Evolutionary conservation across 2,329 filamentous ascomycete genomes (phyloP).

Genomic region (Aureobasidium zeae): DNA sequence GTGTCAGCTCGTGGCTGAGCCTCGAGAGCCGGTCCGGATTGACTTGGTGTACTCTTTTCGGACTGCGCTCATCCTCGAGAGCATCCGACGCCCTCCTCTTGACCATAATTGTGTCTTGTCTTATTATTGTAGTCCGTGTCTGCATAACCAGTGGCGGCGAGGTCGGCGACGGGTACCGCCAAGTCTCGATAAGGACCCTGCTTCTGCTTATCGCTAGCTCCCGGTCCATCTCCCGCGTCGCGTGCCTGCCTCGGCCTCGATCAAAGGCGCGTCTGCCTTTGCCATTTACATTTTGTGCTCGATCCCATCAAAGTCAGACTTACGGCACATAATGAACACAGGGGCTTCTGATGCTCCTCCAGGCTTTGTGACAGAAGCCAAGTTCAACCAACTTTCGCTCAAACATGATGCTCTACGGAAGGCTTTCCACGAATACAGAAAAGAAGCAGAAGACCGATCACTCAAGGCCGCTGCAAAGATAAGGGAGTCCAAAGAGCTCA

Average conservation of each 20-base stretch:
- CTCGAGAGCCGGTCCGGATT: conserved; percentile 54
- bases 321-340: background rate
- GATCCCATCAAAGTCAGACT: background rate
- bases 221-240: conserved; percentile 10
- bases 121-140: background rate
- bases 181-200: no score
- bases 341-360: background rate
- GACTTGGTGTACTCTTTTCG: conserved; percentile 7
- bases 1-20: conserved; percentile 77
- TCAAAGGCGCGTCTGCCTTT: conserved; percentile 10
- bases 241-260: conserved; percentile 7
- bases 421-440: conserved; percentile 9
- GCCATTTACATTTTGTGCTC: background rate
- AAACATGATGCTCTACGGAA: conserved; percentile 12
- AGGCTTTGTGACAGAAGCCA: conserved; percentile 1
- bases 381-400: conserved; percentile 7
- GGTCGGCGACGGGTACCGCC: no score
- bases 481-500: background rate
- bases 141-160: background rate
- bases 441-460: conserved; percentile 8
- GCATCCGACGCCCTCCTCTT: conserved; percentile 16
- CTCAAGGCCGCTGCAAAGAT: conserved; percentile 15
- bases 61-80: conserved; percentile 3
- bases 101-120: conserved; percentile 9
- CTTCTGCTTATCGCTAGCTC: background rate